Conservation (phyloP, 1,284 basidiomycete genomes). For the Cryptococcus sp. region DNA sequence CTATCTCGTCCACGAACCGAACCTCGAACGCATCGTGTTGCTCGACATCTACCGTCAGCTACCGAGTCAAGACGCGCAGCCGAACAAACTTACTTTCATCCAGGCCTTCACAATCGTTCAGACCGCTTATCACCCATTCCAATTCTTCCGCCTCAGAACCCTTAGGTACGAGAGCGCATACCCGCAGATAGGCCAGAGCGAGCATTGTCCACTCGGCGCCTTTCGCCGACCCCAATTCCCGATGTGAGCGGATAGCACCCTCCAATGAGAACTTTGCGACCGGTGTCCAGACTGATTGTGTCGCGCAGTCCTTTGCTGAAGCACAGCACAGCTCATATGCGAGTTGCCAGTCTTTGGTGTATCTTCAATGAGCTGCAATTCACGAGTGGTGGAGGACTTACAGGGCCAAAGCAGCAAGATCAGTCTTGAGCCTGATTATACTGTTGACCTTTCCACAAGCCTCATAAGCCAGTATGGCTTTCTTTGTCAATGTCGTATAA, state of each 20-base stretch:
- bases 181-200: constrained; percentile 39
- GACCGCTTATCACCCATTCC: constrained; percentile 10
- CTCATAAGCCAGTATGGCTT: constrained; percentile 75
- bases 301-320: constrained; percentile 33
- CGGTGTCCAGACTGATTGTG: constrained; percentile 35
- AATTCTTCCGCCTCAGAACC: constrained; percentile 5
- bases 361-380: constrained; percentile 5
- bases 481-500: constrained; percentile 68
- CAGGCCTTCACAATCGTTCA: constrained; percentile 13
- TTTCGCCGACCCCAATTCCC: constrained; percentile 17
- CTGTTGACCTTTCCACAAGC: constrained; percentile 75
- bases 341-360: constrained; percentile 20
- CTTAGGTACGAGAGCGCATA: constrained; percentile 13
- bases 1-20: constrained; percentile 12
- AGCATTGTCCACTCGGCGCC: constrained; percentile 39
- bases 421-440: constrained; percentile 74
- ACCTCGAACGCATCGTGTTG: constrained; percentile 34
- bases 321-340: constrained; percentile 34
- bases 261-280: constrained; percentile 32
- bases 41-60: constrained; percentile 7
- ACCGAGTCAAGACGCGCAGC: neutral
- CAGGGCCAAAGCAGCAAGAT: constrained; percentile 80
- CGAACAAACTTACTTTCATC: constrained; percentile 16
- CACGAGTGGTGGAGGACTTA: constrained; percentile 49
- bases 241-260: constrained; percentile 28